A percentile compares a stretch with the other conserved stretches of the same genome.
Evolutionary conservation across 805 yeast genomes (phyloP).

Genomic region (Ogataea methanolica): DNA sequence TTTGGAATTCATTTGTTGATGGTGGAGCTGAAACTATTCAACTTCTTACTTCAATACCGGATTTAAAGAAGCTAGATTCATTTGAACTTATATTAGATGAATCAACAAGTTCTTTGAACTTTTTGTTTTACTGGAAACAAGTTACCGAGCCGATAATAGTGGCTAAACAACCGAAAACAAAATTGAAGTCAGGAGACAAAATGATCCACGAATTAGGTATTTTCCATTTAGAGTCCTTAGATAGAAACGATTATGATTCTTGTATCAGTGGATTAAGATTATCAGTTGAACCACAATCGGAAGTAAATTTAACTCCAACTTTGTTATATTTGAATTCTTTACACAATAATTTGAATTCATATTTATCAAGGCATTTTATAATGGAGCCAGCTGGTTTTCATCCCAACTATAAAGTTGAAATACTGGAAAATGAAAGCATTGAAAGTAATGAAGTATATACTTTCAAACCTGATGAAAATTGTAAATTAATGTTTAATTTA

Average conservation of each 20-base stretch:
- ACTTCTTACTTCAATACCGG: conserved; percentile 14
- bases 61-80: conserved; percentile 9
- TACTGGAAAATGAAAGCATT: conserved; percentile 2
- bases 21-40: conserved; percentile 1
- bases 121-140: conserved; percentile 19
- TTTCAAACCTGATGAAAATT: conserved; percentile 7
- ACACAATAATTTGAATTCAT: conserved; percentile 14
- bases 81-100: conserved; percentile 19
- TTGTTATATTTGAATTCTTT: conserved; percentile 20
- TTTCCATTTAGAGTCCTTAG: conserved; percentile 14
- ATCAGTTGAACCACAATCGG: conserved; percentile 2
- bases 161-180: background rate
- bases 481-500: conserved; percentile 20
- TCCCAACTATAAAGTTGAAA: conserved; percentile 19
- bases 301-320: conserved; percentile 17
- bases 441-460: background rate
- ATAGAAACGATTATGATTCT: conserved; percentile 14
- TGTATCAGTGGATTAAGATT: conserved; percentile 20
- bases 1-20: conserved; percentile 16
- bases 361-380: conserved; percentile 12
- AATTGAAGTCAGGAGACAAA: background rate
- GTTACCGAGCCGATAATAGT: conserved; percentile 10
- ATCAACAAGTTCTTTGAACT: conserved; percentile 1
- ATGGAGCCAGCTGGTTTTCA: conserved; percentile 21
- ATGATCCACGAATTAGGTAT: conserved; percentile 18